These are phyloP conservation scores for Trametes gibbosa DNA, from an alignment of 768 basidiomycete genomes.

Conservation along the genomic window DNA sequence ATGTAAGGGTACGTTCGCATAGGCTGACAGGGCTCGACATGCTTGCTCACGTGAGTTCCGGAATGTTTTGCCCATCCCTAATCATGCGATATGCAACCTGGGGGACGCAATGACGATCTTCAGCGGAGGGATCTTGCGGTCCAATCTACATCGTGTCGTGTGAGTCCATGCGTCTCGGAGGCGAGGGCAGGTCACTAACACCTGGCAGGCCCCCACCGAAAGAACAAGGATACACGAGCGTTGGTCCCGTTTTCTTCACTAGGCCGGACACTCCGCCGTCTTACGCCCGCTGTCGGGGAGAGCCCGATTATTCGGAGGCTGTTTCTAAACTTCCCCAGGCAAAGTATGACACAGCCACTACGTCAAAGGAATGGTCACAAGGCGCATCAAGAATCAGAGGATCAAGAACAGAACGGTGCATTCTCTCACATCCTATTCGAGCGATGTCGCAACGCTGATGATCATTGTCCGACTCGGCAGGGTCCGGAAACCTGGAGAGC, in stretches of 20 bases:
- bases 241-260: constrained; percentile 69
- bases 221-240: constrained; percentile 49
- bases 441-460: not conserved
- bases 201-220: constrained; percentile 49
- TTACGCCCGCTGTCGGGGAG: constrained; percentile 52
- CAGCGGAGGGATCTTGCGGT: constrained; percentile 62
- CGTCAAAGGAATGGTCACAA: constrained; percentile 40
- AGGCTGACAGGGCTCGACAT: not conserved
- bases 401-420: constrained; percentile 42
- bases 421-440: not conserved
- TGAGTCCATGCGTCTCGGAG: constrained; percentile 28
- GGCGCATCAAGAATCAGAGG: constrained; percentile 40
- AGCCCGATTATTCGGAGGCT: constrained; percentile 48
- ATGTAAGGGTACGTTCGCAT: constrained; percentile 48
- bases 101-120: constrained; percentile 62
- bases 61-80: constrained; percentile 26
- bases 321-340: constrained; percentile 33
- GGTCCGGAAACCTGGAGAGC: constrained; percentile 25
- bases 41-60: not conserved
- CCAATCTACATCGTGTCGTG: constrained; percentile 64
- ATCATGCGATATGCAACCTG: constrained; percentile 35
- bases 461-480: not conserved
- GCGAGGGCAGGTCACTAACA: not conserved
- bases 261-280: constrained; percentile 50
- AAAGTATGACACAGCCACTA: constrained; percentile 34